Conservation (phyloP, 2,329 filamentous ascomycete genomes). For the Dryadomyces quercivorus region DNA sequence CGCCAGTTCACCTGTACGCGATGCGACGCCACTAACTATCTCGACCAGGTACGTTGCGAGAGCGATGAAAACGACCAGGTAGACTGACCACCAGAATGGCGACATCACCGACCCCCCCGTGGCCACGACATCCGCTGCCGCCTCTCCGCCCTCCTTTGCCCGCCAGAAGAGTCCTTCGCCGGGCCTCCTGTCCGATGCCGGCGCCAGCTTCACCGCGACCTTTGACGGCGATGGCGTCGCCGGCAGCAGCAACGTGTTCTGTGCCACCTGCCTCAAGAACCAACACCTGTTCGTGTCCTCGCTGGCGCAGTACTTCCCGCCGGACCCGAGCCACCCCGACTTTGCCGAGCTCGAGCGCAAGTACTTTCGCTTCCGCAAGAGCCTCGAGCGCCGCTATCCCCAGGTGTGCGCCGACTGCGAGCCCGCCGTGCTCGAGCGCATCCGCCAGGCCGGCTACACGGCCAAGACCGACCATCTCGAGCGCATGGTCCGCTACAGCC, state of each 20-base stretch:
- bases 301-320: constrained; percentile 67
- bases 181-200: constrained; percentile 8
- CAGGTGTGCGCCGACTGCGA: constrained; percentile 78
- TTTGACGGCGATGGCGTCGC: not conserved
- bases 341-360: constrained; percentile 56
- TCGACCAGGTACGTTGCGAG: constrained; percentile 59
- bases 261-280: constrained; percentile 74
- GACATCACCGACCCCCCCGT: constrained; percentile 80
- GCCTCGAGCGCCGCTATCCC: constrained; percentile 74
- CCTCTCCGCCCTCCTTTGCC: constrained; percentile 33
- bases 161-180: constrained; percentile 26
- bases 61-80: not conserved
- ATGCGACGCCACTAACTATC: constrained; percentile 80
- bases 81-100: constrained; percentile 47
- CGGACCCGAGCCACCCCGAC: constrained; percentile 50
- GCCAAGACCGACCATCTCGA: constrained; percentile 73
- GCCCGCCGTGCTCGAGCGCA: constrained; percentile 55
- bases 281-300: constrained; percentile 68
- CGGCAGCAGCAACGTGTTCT: constrained; percentile 36
- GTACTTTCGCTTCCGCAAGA: constrained; percentile 56
- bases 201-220: constrained; percentile 11
- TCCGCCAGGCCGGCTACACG: constrained; percentile 62
- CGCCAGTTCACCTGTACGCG: constrained; percentile 59
- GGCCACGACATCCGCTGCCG: constrained; percentile 35
- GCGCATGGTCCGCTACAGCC: constrained; percentile 58